phyloP scores from a whole-genome alignment of 164 flowering plant genomes.

The Dillenia turbinata region DNA sequence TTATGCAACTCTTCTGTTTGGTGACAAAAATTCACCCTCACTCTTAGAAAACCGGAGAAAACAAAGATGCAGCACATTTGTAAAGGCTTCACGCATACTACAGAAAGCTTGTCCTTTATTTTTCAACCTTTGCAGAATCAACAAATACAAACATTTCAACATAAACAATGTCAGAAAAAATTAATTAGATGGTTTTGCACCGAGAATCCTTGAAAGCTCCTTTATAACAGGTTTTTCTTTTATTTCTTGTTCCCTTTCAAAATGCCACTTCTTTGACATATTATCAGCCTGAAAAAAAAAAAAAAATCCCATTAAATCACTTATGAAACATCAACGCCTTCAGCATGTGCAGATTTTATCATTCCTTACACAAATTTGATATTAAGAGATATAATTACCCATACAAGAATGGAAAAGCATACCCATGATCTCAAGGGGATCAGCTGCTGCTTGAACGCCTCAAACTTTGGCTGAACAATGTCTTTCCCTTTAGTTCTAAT shows the following conservation, averaged over 20 bases:
- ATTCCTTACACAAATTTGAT: too few relatives aligned
- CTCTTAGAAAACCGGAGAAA: too few relatives aligned
- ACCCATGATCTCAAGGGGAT: constrained; percentile 71
- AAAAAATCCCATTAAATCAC: background rate
- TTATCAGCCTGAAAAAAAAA: constrained; percentile 50
- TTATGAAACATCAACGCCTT: background rate
- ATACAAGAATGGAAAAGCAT: constrained; percentile 5
- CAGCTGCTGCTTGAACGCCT: constrained; percentile 44
- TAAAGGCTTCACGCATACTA: too few relatives aligned
- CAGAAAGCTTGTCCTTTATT: too few relatives aligned
- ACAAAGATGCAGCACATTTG: too few relatives aligned
- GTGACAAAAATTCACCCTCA: too few relatives aligned
- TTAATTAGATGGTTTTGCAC: constrained; percentile 43
- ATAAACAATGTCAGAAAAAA: background rate
- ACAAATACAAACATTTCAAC: background rate
- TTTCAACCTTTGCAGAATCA: too few relatives aligned
- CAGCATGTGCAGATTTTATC: too few relatives aligned
- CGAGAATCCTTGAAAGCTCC: constrained; percentile 62
- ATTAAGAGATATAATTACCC: too few relatives aligned
- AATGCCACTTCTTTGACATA: constrained; percentile 57
- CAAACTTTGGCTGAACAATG: constrained; percentile 52
- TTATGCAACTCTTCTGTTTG: too few relatives aligned
- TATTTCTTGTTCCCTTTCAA: constrained; percentile 37
- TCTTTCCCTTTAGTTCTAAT: constrained; percentile 57
- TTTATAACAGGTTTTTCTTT: constrained; percentile 59